Percentiles rank a stretch among this genome's conserved stretches.
These are phyloP conservation scores for Paulownia fortunei DNA, from an alignment of 257 asterid genomes.

Conservation along the genomic window DNA sequence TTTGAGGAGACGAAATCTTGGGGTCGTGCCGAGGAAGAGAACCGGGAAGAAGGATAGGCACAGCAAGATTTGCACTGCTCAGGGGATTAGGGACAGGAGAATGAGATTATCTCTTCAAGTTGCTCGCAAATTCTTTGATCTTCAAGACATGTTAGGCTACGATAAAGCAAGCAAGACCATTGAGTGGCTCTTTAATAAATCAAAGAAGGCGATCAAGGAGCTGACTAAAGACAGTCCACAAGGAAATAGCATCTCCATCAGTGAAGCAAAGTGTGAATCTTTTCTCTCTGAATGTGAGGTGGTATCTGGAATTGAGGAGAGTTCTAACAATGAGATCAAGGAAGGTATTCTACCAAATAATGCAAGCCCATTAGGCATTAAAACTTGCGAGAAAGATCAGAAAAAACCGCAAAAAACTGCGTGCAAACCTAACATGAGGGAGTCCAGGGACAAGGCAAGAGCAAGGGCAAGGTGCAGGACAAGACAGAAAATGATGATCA, in stretches of 20 bases:
- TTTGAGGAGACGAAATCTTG: slow-evolving; percentile 23
- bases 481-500: slow-evolving; percentile 55
- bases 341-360: slow-evolving; percentile 1
- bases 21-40: slow-evolving; percentile 40
- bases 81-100: slow-evolving; percentile 70
- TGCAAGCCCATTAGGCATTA: background rate
- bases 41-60: slow-evolving; percentile 68
- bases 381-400: background rate
- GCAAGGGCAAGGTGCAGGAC: slow-evolving; percentile 61
- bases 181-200: slow-evolving; percentile 72
- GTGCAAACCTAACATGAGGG: slow-evolving; percentile 21
- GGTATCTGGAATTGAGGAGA: slow-evolving; percentile 46
- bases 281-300: slow-evolving; percentile 54
- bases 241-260: slow-evolving; percentile 16
- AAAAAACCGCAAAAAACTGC: slow-evolving; percentile 13
- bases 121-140: slow-evolving; percentile 76
- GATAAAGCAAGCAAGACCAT: slow-evolving; percentile 82
- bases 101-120: slow-evolving; percentile 75
- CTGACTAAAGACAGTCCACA: slow-evolving; percentile 20
- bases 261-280: slow-evolving; percentile 44
- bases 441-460: slow-evolving; percentile 61
- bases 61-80: slow-evolving; percentile 83
- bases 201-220: slow-evolving; percentile 67
- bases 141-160: slow-evolving; percentile 77
- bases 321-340: slow-evolving; percentile 5